These are phyloP conservation scores for Calonectria hawksworthii DNA, from an alignment of 2,329 filamentous ascomycete genomes.

Conservation along the genomic window DNA sequence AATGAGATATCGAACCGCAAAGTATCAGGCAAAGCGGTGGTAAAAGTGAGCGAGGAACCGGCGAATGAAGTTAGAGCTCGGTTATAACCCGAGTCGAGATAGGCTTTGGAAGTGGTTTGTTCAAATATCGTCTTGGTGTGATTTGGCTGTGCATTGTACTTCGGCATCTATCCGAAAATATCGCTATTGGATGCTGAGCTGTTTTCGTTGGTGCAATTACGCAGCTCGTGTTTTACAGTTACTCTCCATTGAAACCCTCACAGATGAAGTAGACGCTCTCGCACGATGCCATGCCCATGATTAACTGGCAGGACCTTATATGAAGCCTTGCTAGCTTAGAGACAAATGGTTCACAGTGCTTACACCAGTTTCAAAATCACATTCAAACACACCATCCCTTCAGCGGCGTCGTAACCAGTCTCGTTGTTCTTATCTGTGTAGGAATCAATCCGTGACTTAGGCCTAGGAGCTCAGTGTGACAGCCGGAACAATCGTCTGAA, in stretches of 20 bases:
- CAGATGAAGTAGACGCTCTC: background rate
- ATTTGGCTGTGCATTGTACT: background rate
- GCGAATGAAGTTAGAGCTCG: background rate
- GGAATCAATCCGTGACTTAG: conserved; percentile 11
- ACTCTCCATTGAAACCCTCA: background rate
- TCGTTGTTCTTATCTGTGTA: conserved; percentile 17
- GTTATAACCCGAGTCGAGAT: conserved; percentile 11
- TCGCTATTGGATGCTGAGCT: background rate
- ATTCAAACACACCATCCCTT: background rate
- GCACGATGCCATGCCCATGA: background rate
- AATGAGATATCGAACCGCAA: conserved; percentile 63
- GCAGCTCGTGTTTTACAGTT: background rate
- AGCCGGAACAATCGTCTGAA: conserved; percentile 29
- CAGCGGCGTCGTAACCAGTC: background rate
- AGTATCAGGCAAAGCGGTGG: conserved; percentile 69
- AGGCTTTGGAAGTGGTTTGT: too few relatives aligned
- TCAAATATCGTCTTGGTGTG: background rate
- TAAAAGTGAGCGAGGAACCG: conserved; percentile 51
- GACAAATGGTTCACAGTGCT: background rate
- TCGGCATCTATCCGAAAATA: background rate
- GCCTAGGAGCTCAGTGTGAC: conserved; percentile 12
- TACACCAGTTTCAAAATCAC: background rate
- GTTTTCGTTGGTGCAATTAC: background rate
- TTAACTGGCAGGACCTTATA: background rate
- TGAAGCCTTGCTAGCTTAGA: background rate